These are phyloP conservation scores for Populus tremula DNA, from an alignment of 345 rosid species.

Conservation along the genomic window DNA sequence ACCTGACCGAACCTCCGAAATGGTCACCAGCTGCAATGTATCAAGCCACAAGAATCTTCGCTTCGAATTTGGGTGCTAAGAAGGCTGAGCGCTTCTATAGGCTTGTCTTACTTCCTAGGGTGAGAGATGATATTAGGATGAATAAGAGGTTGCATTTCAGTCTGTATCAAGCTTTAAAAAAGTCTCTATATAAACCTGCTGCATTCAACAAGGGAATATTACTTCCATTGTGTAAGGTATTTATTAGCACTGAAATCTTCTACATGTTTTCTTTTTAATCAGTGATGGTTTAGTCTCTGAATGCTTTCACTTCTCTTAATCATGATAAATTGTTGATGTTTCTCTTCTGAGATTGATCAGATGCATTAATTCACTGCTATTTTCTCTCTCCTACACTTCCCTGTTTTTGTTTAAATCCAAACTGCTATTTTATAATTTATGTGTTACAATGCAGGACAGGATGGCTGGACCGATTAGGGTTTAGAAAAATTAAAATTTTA, in stretches of 20 bases:
- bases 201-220: conserved; percentile 93
- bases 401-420: neutral
- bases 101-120: conserved; percentile 83
- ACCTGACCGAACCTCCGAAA: conserved; percentile 86
- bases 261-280: neutral
- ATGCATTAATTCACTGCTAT: neutral
- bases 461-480: neutral
- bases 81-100: conserved; percentile 72
- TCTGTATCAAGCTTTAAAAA: conserved; percentile 77
- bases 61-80: conserved; percentile 65
- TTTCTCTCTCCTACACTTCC: neutral
- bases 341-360: neutral
- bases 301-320: neutral
- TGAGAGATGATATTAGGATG: conserved; percentile 84
- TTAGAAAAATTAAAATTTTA: neutral
- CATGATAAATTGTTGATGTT: neutral
- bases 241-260: neutral
- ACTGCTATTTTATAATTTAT: neutral
- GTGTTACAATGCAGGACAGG: neutral
- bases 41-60: conserved; percentile 85
- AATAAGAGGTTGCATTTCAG: conserved; percentile 80
- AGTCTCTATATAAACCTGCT: conserved; percentile 77
- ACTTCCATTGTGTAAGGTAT: conserved; percentile 85
- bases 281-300: neutral
- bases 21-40: conserved; percentile 95